A percentile compares a stretch with the other conserved stretches of the same genome.
phyloP scores from a whole-genome alignment of 1,284 basidiomycete genomes.

The Cerioporus squamosus region DNA sequence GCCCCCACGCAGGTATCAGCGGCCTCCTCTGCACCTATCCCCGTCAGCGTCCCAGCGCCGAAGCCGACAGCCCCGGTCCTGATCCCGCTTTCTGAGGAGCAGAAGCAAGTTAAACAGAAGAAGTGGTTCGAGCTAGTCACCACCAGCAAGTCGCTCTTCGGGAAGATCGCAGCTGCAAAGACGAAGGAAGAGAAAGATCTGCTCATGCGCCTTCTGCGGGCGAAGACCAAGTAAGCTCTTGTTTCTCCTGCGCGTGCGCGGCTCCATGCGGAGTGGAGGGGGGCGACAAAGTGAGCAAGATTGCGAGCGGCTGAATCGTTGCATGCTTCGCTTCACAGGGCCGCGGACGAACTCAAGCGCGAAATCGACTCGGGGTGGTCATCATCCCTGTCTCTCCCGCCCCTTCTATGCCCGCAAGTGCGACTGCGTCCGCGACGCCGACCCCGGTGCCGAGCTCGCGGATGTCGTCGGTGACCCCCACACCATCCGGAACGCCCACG shows the following conservation, averaged over 20 bases:
- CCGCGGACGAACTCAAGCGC: conserved; percentile 29
- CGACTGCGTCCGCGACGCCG: conserved; percentile 5
- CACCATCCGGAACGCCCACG: conserved; percentile 5
- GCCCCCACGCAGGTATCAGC: no score
- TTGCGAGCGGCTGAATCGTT: conserved; percentile 7
- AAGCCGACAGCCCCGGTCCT: not conserved
- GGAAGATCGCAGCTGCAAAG: conserved; percentile 52
- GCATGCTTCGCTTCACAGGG: conserved; percentile 15
- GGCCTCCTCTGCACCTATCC: not conserved
- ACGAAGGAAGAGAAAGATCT: conserved; percentile 67
- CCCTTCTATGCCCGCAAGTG: not conserved
- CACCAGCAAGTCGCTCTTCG: conserved; percentile 72
- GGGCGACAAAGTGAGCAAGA: not conserved
- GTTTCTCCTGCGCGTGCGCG: not conserved
- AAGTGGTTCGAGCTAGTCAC: conserved; percentile 68
- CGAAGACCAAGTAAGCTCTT: conserved; percentile 38
- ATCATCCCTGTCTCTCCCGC: not conserved
- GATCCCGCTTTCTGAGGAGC: conserved; percentile 5
- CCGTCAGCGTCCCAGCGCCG: not conserved
- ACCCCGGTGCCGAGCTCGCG: not conserved
- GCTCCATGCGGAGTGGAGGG: not conserved
- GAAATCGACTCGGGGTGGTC: conserved; percentile 7
- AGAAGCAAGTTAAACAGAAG: conserved; percentile 48
- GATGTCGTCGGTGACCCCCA: conserved; percentile 7
- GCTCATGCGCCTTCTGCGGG: conserved; percentile 60